A percentile compares a stretch with the other conserved stretches of the same genome.
phyloP scores from a whole-genome alignment of 2,329 filamentous ascomycete genomes.

The Talaromyces piceae region DNA sequence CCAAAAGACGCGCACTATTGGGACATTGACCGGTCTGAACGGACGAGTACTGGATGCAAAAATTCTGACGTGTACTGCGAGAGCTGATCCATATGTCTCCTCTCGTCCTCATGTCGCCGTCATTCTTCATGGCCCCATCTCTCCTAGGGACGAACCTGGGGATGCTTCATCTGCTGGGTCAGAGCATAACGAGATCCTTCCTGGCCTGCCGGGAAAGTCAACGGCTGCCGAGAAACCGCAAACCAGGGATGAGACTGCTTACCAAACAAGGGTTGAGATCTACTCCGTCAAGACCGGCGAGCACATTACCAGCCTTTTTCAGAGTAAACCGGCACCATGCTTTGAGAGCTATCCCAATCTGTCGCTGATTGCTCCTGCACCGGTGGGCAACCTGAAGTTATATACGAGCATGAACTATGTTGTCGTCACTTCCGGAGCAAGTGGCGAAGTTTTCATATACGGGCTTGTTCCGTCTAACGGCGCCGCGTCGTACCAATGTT shows the following conservation, averaged over 20 bases:
- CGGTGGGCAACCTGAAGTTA: conserved; percentile 65
- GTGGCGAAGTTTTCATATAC: conserved; percentile 84
- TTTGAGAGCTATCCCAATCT: conserved; percentile 51
- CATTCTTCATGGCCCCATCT: conserved; percentile 68
- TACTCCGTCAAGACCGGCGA: conserved; percentile 75
- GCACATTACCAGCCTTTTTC: conserved; percentile 65
- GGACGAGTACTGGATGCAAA: conserved; percentile 78
- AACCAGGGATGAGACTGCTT: conserved; percentile 35
- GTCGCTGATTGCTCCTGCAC: conserved; percentile 60
- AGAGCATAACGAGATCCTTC: conserved; percentile 28
- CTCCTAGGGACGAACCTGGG: conserved; percentile 41
- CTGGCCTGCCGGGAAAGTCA: conserved; percentile 18
- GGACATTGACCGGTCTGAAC: conserved; percentile 65
- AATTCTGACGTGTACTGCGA: conserved; percentile 62
- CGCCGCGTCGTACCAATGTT: conserved; percentile 50
- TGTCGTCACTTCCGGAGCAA: conserved; percentile 68
- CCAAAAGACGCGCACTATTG: conserved; percentile 61
- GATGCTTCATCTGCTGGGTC: conserved; percentile 26
- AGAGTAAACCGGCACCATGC: conserved; percentile 58
- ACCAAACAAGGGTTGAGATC: conserved; percentile 82
- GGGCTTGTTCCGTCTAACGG: conserved; percentile 22
- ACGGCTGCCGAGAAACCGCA: conserved; percentile 17
- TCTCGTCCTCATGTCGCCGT: conserved; percentile 69
- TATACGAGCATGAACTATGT: conserved; percentile 65
- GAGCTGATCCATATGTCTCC: conserved; percentile 45